Evolutionary conservation across 2,329 filamentous ascomycete species (phyloP), one percentile per base, ranked within the genome.

Genomic region (Aquanectria penicillioides): DNA sequence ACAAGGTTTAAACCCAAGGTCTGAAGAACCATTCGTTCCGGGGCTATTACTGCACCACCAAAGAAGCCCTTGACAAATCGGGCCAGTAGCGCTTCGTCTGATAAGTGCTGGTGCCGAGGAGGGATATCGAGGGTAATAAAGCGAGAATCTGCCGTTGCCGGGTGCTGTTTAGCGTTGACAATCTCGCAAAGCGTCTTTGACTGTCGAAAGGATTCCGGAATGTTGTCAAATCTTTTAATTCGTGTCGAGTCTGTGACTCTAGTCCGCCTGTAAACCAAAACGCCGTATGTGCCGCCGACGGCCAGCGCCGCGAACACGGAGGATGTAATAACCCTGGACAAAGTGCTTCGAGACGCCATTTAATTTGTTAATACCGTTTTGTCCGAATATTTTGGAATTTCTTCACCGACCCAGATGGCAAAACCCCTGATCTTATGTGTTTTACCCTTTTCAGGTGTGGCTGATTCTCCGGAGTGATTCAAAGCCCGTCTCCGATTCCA

Each of bases 31-130:
- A 57, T 28, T 8, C 68, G 59, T 44, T 75, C 73, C 0, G 66
- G 69, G 0, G 57, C 62, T 33, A 75, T 63, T 0, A 75, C 73
- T 1, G 62, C 43, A 0, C 73, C 73, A 5, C 70, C 72, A 43
- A 74, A 75, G 23, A 71, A 75, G 0, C 66, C 71, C 11, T 62
- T 70, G 2, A 71, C 48, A 9, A 75, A 73, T 2, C 61, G 64
- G 0, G 73, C 67, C 20, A 75, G 55, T 6, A 75, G 38, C 3
- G 40, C 49, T 25, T 74, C 68, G 29, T 75, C 72, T 2, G 67
- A 61, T 2, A 69, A 31, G 11, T 50, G 3, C 1, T 34, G 29
- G 15, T 62, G 55, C 6, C 57, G 41, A 1, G 48, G 12, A 0
- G 68, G 61, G 11, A 73, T 49, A 1, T 67, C 43, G 11, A 75